Percentiles rank a stretch among this genome's conserved stretches.
phyloP scores from a whole-genome alignment of 768 basidiomycete species.

The Vishniacozyma victoriae region DNA sequence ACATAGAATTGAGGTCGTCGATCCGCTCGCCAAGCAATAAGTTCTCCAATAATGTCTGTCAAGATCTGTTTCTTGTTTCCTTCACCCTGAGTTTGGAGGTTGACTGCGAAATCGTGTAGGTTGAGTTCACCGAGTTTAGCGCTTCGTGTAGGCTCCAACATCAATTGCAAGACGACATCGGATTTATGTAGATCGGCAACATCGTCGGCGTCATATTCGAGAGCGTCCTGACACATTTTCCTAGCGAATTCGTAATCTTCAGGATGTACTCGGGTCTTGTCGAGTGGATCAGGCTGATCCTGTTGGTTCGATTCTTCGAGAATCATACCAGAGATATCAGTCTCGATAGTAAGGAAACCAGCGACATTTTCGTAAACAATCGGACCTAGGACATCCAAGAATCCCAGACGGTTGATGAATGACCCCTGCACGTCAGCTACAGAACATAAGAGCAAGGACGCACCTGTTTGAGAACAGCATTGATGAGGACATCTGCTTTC shows the following conservation, averaged over 20 bases:
- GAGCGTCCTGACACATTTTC: conserved; percentile 96
- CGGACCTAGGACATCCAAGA: conserved; percentile 77
- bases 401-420: conserved; percentile 79
- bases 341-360: conserved; percentile 57
- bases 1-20: conserved; percentile 59
- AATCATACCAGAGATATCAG: conserved; percentile 54
- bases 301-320: conserved; percentile 62
- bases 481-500: conserved; percentile 77
- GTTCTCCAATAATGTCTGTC: conserved; percentile 78
- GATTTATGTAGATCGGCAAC: conserved; percentile 87
- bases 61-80: conserved; percentile 82
- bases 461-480: conserved; percentile 65
- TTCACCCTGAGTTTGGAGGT: conserved; percentile 73
- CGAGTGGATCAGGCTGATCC: conserved; percentile 76
- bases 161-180: conserved; percentile 74
- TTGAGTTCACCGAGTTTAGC: conserved; percentile 83
- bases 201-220: conserved; percentile 97
- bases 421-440: conserved; percentile 60
- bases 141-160: conserved; percentile 71
- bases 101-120: conserved; percentile 91
- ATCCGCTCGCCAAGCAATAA: conserved; percentile 75
- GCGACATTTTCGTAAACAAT: conserved; percentile 88
- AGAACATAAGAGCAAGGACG: conserved; percentile 34
- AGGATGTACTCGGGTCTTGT: conserved; percentile 91
- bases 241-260: conserved; percentile 96